These are phyloP conservation scores for Chalciporus sphaerocephalus DNA, from an alignment of 768 basidiomycete species.

Conservation along the genomic window DNA sequence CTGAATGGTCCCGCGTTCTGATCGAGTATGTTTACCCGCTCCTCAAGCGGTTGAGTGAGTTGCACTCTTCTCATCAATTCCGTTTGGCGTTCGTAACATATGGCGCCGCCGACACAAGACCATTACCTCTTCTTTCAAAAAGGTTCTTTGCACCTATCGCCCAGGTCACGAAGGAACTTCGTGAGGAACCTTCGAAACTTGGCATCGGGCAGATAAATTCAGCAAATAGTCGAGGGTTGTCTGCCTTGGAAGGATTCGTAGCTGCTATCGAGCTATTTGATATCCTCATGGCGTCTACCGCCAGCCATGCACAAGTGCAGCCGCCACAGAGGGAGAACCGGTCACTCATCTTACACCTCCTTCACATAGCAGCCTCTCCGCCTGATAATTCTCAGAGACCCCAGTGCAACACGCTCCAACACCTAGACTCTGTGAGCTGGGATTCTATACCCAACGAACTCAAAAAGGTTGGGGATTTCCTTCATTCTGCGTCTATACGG, in stretches of 20 bases:
- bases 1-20: conserved; percentile 49
- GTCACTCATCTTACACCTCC: conserved; percentile 40
- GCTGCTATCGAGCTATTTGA: conserved; percentile 59
- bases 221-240: conserved; percentile 51
- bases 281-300: conserved; percentile 21
- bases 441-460: conserved; percentile 56
- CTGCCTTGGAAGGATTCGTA: conserved; percentile 66
- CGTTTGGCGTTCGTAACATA: conserved; percentile 58
- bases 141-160: conserved; percentile 50
- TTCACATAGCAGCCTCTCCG: conserved; percentile 57
- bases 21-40: conserved; percentile 47
- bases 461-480: conserved; percentile 44
- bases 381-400: conserved; percentile 56
- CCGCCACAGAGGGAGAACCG: conserved; percentile 27
- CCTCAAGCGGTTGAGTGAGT: conserved; percentile 48
- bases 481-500: not conserved
- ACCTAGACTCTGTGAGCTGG: conserved; percentile 54
- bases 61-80: conserved; percentile 37
- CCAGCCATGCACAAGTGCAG: conserved; percentile 15
- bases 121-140: conserved; percentile 52
- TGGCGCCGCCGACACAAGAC: conserved; percentile 52
- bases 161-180: conserved; percentile 42
- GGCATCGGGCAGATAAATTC: conserved; percentile 56
- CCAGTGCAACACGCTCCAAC: conserved; percentile 45
- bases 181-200: conserved; percentile 42